phyloP scores from a whole-genome alignment of 192 early-diverging fungal species.

The Oehlia diaphana region DNA sequence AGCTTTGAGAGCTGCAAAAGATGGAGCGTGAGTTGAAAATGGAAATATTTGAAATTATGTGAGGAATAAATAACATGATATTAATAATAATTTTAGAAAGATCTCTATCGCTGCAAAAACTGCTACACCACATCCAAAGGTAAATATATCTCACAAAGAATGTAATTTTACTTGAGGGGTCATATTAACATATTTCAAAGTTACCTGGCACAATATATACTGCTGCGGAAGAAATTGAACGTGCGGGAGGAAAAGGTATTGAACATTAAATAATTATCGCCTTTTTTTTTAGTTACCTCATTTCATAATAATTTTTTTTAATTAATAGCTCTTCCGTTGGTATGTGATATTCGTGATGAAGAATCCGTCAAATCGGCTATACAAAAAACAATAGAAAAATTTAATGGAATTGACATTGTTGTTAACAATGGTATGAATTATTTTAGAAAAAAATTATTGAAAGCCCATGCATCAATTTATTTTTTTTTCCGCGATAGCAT shows the following conservation, averaged over 20 bases:
- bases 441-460: neutral
- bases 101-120: slow-evolving; percentile 80
- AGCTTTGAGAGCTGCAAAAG: slow-evolving; percentile 63
- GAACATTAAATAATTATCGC: neutral
- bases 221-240: slow-evolving; percentile 72
- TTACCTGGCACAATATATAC: slow-evolving; percentile 84
- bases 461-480: neutral
- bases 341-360: slow-evolving; percentile 85
- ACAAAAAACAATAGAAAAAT: slow-evolving; percentile 59
- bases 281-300: no score
- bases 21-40: slow-evolving; percentile 7
- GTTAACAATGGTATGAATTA: slow-evolving; percentile 60
- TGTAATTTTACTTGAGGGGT: neutral
- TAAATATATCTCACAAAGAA: slow-evolving; percentile 25
- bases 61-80: slow-evolving; percentile 52
- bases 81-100: slow-evolving; percentile 60
- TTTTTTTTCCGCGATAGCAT: slow-evolving; percentile 39
- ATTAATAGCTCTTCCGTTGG: slow-evolving; percentile 62
- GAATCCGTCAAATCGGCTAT: slow-evolving; percentile 70
- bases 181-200: slow-evolving; percentile 33
- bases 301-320: no score
- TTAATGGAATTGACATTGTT: slow-evolving; percentile 83
- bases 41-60: neutral
- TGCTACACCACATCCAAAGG: slow-evolving; percentile 63
- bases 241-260: slow-evolving; percentile 63